Evolutionary conservation across 768 basidiomycete species (phyloP).

Genomic region (Collybia sp.): DNA sequence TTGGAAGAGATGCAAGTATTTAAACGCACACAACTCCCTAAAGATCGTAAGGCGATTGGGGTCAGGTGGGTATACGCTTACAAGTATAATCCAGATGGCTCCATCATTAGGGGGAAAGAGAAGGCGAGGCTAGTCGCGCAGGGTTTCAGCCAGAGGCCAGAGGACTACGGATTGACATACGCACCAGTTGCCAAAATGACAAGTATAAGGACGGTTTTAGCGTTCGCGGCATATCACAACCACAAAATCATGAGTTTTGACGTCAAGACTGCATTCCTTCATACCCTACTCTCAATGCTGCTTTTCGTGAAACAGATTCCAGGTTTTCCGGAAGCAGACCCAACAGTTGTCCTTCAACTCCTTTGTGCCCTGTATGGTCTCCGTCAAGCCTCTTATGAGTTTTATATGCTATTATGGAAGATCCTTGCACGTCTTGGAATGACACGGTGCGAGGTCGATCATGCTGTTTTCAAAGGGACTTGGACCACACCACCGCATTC

Average conservation of each 20-base stretch:
- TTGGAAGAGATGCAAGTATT: slow-evolving; percentile 20
- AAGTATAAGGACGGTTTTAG: slow-evolving; percentile 18
- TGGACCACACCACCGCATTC: slow-evolving; percentile 12
- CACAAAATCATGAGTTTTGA: slow-evolving; percentile 19
- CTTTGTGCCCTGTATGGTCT: slow-evolving; percentile 29
- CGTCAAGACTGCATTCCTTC: slow-evolving; percentile 21
- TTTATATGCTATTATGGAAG: slow-evolving; percentile 13
- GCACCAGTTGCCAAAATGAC: slow-evolving; percentile 20
- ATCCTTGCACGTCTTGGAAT: slow-evolving; percentile 12
- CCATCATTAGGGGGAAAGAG: slow-evolving; percentile 18
- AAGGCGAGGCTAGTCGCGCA: slow-evolving; percentile 22
- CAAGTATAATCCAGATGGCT: slow-evolving; percentile 32
- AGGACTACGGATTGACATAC: slow-evolving; percentile 29
- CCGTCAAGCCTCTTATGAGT: slow-evolving; percentile 21
- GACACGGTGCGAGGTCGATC: slow-evolving; percentile 17
- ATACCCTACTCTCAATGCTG: slow-evolving; percentile 14
- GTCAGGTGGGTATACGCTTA: slow-evolving; percentile 28
- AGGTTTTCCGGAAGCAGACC: slow-evolving; percentile 12
- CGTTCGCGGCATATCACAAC: slow-evolving; percentile 15
- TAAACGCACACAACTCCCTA: slow-evolving; percentile 15
- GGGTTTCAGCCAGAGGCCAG: slow-evolving; percentile 21
- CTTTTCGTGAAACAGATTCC: slow-evolving; percentile 14
- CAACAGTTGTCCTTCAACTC: slow-evolving; percentile 8
- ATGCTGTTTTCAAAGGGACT: slow-evolving; percentile 15
- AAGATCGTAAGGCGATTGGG: slow-evolving; percentile 20